Conservation (phyloP, 139 green algal species). For the Desmodesmus armatus region DNA sequence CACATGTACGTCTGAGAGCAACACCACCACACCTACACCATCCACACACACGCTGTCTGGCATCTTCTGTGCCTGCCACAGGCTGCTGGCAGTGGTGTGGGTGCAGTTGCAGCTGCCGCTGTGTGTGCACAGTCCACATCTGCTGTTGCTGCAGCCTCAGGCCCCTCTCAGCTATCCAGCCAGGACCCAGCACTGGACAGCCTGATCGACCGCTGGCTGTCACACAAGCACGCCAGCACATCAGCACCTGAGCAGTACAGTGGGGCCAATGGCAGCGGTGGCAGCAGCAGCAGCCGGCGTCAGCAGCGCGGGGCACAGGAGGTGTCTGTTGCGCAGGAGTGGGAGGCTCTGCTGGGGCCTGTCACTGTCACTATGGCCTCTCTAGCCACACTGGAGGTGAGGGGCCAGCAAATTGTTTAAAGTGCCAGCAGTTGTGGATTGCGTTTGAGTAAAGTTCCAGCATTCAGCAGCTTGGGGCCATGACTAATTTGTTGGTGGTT, state of each 20-base stretch:
- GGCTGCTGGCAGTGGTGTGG: neutral
- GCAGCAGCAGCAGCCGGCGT: conserved; percentile 2
- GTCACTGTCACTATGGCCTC: conserved; percentile 19
- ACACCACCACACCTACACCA: no score
- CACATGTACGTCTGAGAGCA: no score
- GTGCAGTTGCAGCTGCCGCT: neutral
- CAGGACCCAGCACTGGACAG: conserved; percentile 14
- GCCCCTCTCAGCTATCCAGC: no score
- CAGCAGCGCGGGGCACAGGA: neutral
- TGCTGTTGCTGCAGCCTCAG: neutral
- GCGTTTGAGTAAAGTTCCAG: no score
- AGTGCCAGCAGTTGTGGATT: no score
- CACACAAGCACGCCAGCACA: conserved; percentile 16
- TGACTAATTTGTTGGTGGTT: no score
- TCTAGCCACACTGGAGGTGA: neutral
- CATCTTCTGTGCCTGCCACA: neutral
- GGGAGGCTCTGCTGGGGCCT: conserved; percentile 9
- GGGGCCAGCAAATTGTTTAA: no score
- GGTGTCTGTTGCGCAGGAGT: neutral
- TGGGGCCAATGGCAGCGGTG: neutral
- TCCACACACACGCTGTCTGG: no score
- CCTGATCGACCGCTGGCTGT: conserved; percentile 29
- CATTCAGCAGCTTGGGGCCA: no score
- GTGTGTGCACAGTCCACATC: neutral
- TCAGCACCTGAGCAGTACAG: neutral